Conservation (phyloP, 75 land plant genomes). For the Pinus tabuliformis region DNA sequence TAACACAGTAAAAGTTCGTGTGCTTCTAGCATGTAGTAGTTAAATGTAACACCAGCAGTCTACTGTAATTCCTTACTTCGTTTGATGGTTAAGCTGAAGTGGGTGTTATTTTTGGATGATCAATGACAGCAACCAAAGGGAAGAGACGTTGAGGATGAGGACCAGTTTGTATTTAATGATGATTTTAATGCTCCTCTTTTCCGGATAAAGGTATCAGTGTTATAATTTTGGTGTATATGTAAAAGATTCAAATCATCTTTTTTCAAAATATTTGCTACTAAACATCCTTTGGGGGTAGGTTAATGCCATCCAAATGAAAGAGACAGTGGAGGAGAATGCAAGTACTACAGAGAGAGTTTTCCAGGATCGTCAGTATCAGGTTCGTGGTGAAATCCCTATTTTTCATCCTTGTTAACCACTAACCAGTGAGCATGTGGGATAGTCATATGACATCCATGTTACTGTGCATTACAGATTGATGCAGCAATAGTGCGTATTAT, state of each 20-base stretch:
- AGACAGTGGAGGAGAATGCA: constrained; percentile 97
- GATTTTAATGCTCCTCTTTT: constrained; percentile 93
- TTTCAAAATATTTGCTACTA: constrained; percentile 5
- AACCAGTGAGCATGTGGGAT: background rate
- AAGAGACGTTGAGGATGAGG: constrained; percentile 94
- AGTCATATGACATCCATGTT: background rate
- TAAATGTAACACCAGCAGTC: background rate
- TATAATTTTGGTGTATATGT: background rate
- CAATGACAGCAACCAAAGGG: constrained; percentile 84
- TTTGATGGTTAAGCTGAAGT: background rate
- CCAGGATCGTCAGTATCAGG: constrained; percentile 99
- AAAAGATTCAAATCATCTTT: background rate
- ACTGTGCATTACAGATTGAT: constrained; percentile 71
- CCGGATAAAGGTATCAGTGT: constrained; percentile 76
- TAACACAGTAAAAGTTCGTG: constrained; percentile 8
- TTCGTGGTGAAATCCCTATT: constrained; percentile 7
- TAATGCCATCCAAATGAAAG: constrained; percentile 98
- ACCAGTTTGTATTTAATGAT: constrained; percentile 88
- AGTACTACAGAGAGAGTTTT: constrained; percentile 99
- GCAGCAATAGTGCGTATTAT: constrained; percentile 99
- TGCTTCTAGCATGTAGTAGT: background rate
- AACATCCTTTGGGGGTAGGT: constrained; percentile 40
- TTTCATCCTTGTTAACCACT: too few species aligned
- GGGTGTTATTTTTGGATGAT: constrained; percentile 2
- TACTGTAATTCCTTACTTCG: background rate